Evolutionary conservation across 768 basidiomycete genomes (phyloP).

Genomic region (Calvatia gigantea): DNA sequence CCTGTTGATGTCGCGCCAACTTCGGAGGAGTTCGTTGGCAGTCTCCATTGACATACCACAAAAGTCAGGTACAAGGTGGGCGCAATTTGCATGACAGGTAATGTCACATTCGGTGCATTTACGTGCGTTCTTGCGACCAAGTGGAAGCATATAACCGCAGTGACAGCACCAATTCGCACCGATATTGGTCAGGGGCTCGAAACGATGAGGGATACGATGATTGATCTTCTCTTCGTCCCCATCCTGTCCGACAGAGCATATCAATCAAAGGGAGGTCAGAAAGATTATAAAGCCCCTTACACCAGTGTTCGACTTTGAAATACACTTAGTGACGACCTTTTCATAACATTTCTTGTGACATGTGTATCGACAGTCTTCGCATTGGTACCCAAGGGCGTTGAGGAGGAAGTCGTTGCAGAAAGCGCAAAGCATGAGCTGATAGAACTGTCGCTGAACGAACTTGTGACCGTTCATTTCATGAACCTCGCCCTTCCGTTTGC

Average conservation of each 20-base stretch:
- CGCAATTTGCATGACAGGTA: conserved; percentile 96
- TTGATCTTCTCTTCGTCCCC: conserved; percentile 99
- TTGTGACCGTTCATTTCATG: conserved; percentile 99
- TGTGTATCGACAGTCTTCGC: conserved; percentile 98
- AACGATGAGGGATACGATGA: conserved; percentile 97
- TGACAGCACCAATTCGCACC: conserved; percentile 99
- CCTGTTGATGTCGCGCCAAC: conserved; percentile 89
- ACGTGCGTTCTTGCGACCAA: conserved; percentile 94
- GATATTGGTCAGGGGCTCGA: conserved; percentile 94
- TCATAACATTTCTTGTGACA: conserved; percentile 99
- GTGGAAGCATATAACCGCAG: conserved; percentile 96
- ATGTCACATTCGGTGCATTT: conserved; percentile 95
- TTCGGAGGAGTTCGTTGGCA: conserved; percentile 86
- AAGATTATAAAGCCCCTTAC: conserved; percentile 43
- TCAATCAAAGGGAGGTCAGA: conserved; percentile 1
- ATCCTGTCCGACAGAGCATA: conserved; percentile 48
- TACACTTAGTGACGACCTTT: conserved; percentile 99
- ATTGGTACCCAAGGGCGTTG: conserved; percentile 97
- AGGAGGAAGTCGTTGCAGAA: conserved; percentile 97
- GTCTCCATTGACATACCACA: conserved; percentile 99
- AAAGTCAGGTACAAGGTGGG: conserved; percentile 98
- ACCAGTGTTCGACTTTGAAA: conserved; percentile 92
- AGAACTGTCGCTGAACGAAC: conserved; percentile 96
- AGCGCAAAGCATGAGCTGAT: conserved; percentile 97
- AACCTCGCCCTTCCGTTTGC: conserved; percentile 96